Conservation (phyloP, 1,284 basidiomycete species). For the Ganoderma boninense region DNA sequence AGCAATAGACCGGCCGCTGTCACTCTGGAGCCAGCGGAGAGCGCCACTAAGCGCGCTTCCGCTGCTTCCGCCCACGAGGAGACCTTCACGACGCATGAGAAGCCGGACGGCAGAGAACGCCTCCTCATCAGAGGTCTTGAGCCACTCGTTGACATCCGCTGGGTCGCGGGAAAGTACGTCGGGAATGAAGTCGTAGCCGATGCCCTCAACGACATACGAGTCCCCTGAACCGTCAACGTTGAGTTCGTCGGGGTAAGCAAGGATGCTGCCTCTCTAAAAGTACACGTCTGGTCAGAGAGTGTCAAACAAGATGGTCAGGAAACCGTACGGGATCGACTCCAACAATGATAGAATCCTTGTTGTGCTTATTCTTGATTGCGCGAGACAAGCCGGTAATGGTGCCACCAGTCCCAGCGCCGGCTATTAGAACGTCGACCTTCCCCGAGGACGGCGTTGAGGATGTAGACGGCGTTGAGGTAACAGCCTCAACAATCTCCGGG, state of each 20-base stretch:
- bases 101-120: constrained; percentile 80
- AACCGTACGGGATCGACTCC: constrained; percentile 89
- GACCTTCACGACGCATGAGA: constrained; percentile 89
- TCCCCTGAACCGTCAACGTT: constrained; percentile 58
- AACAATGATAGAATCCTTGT: constrained; percentile 77
- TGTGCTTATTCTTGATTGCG: constrained; percentile 83
- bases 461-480: constrained; percentile 69
- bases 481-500: constrained; percentile 86
- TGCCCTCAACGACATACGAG: constrained; percentile 90
- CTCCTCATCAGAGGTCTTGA: constrained; percentile 87
- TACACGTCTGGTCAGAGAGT: constrained; percentile 9
- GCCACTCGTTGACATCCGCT: constrained; percentile 75
- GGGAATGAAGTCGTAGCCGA: constrained; percentile 94
- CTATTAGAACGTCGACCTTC: constrained; percentile 87
- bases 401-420: constrained; percentile 94
- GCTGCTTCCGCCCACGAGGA: constrained; percentile 92
- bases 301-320: background rate
- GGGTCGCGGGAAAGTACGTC: constrained; percentile 74
- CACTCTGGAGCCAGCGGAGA: constrained; percentile 78
- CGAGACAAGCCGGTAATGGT: constrained; percentile 90
- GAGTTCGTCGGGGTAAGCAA: constrained; percentile 72
- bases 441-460: constrained; percentile 63
- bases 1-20: constrained; percentile 74
- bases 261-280: constrained; percentile 82
- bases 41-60: constrained; percentile 87